phyloP scores from a whole-genome alignment of 2,329 filamentous ascomycete genomes.

The Venturia nashicola region DNA sequence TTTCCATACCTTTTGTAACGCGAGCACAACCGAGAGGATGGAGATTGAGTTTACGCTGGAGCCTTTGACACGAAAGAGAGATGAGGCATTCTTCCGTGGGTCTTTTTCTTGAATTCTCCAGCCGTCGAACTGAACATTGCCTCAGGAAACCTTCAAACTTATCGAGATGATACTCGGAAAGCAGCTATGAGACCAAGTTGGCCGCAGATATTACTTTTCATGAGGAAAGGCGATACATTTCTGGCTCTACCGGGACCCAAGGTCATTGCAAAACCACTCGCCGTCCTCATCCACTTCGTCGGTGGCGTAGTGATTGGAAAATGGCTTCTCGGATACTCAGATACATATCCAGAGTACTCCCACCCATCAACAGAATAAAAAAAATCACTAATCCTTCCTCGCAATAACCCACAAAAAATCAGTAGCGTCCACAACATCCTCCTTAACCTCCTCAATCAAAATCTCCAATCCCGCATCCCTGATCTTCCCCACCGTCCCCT shows the following conservation, averaged over 20 bases:
- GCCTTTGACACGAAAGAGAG: not conserved
- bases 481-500: constrained; percentile 15
- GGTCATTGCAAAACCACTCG: not conserved
- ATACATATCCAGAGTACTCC: constrained; percentile 6
- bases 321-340: constrained; percentile 2
- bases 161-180: constrained; percentile 6
- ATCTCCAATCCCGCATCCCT: constrained; percentile 14
- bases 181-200: not conserved
- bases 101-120: not conserved
- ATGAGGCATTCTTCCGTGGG: constrained; percentile 6
- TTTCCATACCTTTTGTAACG: constrained; percentile 5
- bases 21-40: not conserved
- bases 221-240: not conserved
- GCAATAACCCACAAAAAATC: constrained; percentile 22
- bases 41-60: constrained; percentile 4
- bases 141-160: constrained; percentile 5
- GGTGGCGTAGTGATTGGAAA: constrained; percentile 2
- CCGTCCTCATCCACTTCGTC: not conserved
- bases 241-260: not conserved
- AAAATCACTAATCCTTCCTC: constrained; percentile 11
- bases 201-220: constrained; percentile 2
- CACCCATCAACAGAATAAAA: not conserved
- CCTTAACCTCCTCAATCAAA: constrained; percentile 14
- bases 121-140: not conserved
- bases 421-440: constrained; percentile 15